phyloP scores from a whole-genome alignment of 2,329 filamentous ascomycete species.

The Microsporum ferrugineum region DNA sequence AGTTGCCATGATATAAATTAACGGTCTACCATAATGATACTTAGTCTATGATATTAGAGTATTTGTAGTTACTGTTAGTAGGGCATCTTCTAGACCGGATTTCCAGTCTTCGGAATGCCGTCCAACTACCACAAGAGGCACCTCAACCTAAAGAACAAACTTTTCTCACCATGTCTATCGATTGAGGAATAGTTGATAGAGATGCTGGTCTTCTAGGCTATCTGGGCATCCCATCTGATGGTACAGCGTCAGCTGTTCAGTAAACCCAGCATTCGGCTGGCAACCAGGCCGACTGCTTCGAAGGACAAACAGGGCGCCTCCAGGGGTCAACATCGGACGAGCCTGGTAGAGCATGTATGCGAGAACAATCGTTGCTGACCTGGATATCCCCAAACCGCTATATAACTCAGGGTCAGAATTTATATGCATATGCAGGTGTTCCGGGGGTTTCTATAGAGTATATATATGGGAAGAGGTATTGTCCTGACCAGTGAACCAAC shows the following conservation, averaged over 20 bases:
- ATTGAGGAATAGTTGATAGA: slow-evolving; percentile 40
- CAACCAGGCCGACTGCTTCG: slow-evolving; percentile 61
- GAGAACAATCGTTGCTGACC: slow-evolving; percentile 70
- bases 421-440: not conserved
- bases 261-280: slow-evolving; percentile 85
- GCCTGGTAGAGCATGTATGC: slow-evolving; percentile 66
- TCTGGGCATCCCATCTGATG: slow-evolving; percentile 72
- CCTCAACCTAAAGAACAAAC: too few species aligned
- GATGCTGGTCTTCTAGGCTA: slow-evolving; percentile 55
- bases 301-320: slow-evolving; percentile 59
- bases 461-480: slow-evolving; percentile 16
- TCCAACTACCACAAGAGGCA: too few species aligned
- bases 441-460: not conserved
- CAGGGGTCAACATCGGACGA: slow-evolving; percentile 39
- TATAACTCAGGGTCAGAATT: slow-evolving; percentile 2
- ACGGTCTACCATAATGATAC: slow-evolving; percentile 2
- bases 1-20: slow-evolving; percentile 2
- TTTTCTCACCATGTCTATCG: slow-evolving; percentile 33
- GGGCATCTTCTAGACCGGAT: too few species aligned
- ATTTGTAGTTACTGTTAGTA: not conserved
- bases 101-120: too few species aligned
- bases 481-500: slow-evolving; percentile 56
- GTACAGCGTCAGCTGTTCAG: slow-evolving; percentile 75
- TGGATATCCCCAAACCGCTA: slow-evolving; percentile 91
- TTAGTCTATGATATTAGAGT: not conserved